Evolutionary conservation across 768 basidiomycete genomes (phyloP).

Genomic region (Kwoniella bestiolae): DNA sequence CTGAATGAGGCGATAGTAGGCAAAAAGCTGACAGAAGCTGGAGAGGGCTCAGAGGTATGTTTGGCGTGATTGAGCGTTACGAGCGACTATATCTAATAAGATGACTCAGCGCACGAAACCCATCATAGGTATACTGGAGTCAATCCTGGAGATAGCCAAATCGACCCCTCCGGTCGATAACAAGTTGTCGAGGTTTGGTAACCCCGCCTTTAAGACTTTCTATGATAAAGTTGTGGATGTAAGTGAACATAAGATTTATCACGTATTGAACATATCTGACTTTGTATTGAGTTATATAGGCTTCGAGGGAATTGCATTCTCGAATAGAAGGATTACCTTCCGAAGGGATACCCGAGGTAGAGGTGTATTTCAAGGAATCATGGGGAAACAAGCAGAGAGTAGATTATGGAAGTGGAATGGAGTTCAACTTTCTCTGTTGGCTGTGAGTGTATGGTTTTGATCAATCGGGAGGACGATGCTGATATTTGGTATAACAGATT

Average conservation of each 20-base stretch:
- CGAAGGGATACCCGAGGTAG: slow-evolving; percentile 70
- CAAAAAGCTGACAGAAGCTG: slow-evolving; percentile 72
- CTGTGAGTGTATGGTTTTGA: slow-evolving; percentile 66
- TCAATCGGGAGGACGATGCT: not conserved
- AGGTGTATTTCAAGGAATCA: slow-evolving; percentile 77
- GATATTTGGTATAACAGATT: slow-evolving; percentile 62
- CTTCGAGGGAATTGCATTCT: slow-evolving; percentile 66
- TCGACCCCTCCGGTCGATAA: slow-evolving; percentile 87
- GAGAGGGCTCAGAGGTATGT: slow-evolving; percentile 67
- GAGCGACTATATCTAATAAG: not conserved
- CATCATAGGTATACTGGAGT: slow-evolving; percentile 69
- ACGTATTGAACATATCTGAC: no score
- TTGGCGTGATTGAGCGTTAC: slow-evolving; percentile 1
- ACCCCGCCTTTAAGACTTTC: slow-evolving; percentile 92
- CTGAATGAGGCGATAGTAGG: slow-evolving; percentile 78
- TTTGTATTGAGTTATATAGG: no score
- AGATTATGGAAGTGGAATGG: slow-evolving; percentile 99
- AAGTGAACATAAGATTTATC: slow-evolving; percentile 12
- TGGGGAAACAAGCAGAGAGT: slow-evolving; percentile 93
- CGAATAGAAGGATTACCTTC: slow-evolving; percentile 65
- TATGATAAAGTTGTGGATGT: slow-evolving; percentile 81
- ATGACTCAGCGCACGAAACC: slow-evolving; percentile 65
- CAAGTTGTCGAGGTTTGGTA: slow-evolving; percentile 87
- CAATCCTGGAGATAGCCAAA: slow-evolving; percentile 69
- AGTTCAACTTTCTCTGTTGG: slow-evolving; percentile 96